Conservation (phyloP, 192 early-diverging fungal genomes). For the Podila epigama region DNA sequence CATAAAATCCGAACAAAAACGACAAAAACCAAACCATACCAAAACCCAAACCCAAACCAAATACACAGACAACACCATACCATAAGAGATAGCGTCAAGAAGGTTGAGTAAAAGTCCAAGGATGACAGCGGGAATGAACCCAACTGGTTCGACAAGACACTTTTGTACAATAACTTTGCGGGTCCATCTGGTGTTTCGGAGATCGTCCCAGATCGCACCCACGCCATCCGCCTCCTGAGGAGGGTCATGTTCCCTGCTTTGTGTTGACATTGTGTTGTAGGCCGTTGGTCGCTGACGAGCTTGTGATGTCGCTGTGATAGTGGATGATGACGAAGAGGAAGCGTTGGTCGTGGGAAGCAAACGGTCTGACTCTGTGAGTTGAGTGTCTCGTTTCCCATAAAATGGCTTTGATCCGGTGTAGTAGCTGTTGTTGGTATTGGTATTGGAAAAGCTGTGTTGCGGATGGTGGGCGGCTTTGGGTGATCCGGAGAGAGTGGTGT, state of each 20-base stretch:
- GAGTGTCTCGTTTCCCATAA: neutral
- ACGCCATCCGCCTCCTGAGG: constrained; percentile 9
- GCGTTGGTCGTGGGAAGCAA: no score
- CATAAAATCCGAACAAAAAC: no score
- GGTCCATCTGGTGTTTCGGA: constrained; percentile 36
- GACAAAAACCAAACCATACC: no score
- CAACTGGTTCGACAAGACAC: constrained; percentile 57
- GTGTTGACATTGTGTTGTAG: constrained; percentile 22
- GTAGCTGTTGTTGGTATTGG: neutral
- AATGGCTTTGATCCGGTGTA: neutral
- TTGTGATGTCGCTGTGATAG: neutral
- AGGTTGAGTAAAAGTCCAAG: constrained; percentile 92
- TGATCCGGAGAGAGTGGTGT: constrained; percentile 3
- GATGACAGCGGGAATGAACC: constrained; percentile 87
- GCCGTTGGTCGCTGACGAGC: neutral
- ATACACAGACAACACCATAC: constrained; percentile 35
- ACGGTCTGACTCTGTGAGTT: neutral
- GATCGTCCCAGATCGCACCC: constrained; percentile 23
- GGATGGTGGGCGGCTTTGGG: neutral
- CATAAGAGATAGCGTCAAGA: constrained; percentile 90
- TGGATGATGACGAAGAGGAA: neutral
- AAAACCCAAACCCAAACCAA: neutral
- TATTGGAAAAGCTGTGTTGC: neutral
- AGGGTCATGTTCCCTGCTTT: neutral
- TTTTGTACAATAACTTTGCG: constrained; percentile 33